phyloP scores from a whole-genome alignment of 345 rosid genomes.

The Eucalyptus viminalis region DNA sequence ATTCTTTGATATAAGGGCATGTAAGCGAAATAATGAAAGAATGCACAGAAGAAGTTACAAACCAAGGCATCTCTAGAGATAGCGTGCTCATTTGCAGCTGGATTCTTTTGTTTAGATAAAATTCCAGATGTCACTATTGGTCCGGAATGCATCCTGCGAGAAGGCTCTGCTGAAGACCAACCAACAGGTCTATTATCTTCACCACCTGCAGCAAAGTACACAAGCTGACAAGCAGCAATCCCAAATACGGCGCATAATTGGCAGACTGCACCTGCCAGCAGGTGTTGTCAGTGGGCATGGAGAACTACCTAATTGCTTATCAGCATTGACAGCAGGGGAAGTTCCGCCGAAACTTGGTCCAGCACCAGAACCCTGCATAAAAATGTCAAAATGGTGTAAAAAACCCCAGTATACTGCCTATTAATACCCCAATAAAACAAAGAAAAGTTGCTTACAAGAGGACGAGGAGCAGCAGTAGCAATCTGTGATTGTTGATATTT shows the following conservation, averaged over 20 bases:
- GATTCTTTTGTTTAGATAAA: slow-evolving; percentile 34
- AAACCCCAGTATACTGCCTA: background rate
- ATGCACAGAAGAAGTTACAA: background rate
- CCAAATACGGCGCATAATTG: background rate
- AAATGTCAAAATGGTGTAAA: background rate
- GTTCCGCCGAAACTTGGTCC: slow-evolving; percentile 74
- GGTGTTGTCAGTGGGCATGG: background rate
- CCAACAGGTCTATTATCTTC: slow-evolving; percentile 25
- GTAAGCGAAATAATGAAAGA: background rate
- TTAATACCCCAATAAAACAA: background rate
- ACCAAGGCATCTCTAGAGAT: slow-evolving; percentile 27
- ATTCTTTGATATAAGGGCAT: background rate
- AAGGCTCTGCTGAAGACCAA: slow-evolving; percentile 28
- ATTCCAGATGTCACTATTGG: slow-evolving; percentile 16
- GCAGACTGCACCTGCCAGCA: background rate
- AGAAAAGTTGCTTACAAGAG: slow-evolving; percentile 22
- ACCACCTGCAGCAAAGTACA: slow-evolving; percentile 15
- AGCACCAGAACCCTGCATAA: slow-evolving; percentile 49
- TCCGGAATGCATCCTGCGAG: slow-evolving; percentile 40
- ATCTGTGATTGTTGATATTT: slow-evolving; percentile 80
- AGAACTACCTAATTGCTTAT: slow-evolving; percentile 48
- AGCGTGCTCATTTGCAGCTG: slow-evolving; percentile 21
- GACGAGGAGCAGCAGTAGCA: slow-evolving; percentile 44
- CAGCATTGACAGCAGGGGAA: slow-evolving; percentile 38
- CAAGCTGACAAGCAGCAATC: background rate